Conservation (phyloP, 345 rosid genomes). For the Angophora floribunda region DNA sequence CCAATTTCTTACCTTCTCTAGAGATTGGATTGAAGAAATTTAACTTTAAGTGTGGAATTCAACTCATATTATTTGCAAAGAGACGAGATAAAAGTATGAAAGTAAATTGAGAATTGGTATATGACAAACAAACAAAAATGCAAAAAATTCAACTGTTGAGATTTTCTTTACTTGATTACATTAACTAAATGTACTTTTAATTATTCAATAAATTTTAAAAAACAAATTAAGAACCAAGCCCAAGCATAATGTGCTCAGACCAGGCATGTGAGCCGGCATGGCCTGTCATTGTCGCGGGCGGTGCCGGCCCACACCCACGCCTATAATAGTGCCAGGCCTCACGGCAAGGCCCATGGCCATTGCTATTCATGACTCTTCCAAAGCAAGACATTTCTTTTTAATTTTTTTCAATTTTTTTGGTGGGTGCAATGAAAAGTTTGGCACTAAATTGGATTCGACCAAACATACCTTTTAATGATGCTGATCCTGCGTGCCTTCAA, state of each 20-base stretch:
- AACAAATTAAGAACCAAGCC: background rate
- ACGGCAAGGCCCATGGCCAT: background rate
- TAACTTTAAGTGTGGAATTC: fast-evolving
- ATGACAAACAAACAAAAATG: too few species aligned
- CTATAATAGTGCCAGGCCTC: background rate
- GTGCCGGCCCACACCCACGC: too few species aligned
- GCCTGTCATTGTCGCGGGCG: too few species aligned
- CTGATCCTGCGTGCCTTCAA: background rate
- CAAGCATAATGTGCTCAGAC: too few species aligned
- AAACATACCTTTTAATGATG: background rate
- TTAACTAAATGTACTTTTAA: background rate
- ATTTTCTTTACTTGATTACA: too few species aligned
- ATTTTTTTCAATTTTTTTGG: background rate
- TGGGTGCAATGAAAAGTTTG: background rate
- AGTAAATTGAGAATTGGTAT: too few species aligned
- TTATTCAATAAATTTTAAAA: too few species aligned
- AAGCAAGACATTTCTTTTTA: background rate
- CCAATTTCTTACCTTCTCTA: too few species aligned
- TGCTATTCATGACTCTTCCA: background rate
- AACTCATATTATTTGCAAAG: fast-evolving
- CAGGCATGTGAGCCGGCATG: too few species aligned
- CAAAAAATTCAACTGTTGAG: too few species aligned
- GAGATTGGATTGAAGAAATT: too few species aligned
- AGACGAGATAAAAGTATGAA: fast-evolving
- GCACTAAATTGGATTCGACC: background rate